A percentile compares a stretch with the other conserved stretches of the same genome.
These are phyloP conservation scores for Akanthomyces dipterigenus DNA, from an alignment of 2,329 filamentous ascomycete genomes.

Conservation along the genomic window DNA sequence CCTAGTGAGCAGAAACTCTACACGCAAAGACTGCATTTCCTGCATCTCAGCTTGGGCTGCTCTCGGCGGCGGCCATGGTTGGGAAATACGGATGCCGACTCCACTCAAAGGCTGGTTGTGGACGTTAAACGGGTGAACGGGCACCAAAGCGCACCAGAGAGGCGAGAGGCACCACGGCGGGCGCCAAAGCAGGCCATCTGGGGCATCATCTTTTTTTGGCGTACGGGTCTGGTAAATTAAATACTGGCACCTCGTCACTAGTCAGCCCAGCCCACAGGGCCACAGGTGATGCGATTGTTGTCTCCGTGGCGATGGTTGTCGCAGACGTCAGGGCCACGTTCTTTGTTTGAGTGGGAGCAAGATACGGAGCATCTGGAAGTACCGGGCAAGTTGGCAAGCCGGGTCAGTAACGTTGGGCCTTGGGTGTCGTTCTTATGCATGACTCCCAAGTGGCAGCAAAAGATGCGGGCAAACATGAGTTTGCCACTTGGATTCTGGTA, in stretches of 20 bases:
- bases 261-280: not conserved
- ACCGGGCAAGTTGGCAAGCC: no score
- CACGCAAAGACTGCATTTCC: not conserved
- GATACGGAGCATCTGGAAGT: not conserved
- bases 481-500: slow-evolving; percentile 1
- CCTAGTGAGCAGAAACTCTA: not conserved
- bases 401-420: no score
- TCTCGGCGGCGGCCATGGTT: not conserved
- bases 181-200: not conserved
- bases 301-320: not conserved
- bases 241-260: not conserved
- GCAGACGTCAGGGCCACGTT: not conserved
- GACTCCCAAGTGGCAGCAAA: not conserved
- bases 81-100: not conserved
- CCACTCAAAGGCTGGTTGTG: not conserved
- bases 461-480: not conserved
- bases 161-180: not conserved
- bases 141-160: not conserved
- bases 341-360: not conserved
- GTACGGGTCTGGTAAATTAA: not conserved
- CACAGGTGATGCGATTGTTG: not conserved
- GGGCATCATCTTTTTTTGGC: slow-evolving; percentile 6
- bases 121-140: not conserved
- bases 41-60: not conserved
- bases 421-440: no score